Base-by-base conservation (phyloP, 1,284 basidiomycete genomes). In the Pseudomicrostroma phylloplanum region DNA sequence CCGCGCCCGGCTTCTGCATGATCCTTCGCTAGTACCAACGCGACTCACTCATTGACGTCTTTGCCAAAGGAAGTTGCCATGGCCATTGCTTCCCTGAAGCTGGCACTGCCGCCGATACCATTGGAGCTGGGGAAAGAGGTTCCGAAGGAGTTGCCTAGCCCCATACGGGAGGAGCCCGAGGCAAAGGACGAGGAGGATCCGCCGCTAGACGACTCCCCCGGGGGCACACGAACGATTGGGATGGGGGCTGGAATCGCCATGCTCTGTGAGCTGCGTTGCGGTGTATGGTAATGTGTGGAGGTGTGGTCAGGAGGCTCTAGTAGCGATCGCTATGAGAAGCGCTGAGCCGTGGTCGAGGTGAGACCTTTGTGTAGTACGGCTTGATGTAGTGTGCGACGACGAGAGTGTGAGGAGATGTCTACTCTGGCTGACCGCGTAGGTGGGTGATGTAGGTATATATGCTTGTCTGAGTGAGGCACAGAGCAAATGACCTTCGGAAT, bases 11-110 rank as follows among this genome's bases (percentile, higher is more conserved):
- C 30, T 36, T 36, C 30, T 4, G 30, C 30, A 36, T n/a, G n/a
- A 9, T 9, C 30, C 30, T 9, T 36, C 30, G 30, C 30, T 9
- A 11, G 51, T 21, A 19, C n/a, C 13, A 13, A 13, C 51, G 17
- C 15, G 51, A 54, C 51, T 54, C 51, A 54, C 51, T 54, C 51
- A 26, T 54, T 54, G n/a, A 54, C 51, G 21, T 54, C 51, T 26
- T 54, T 54, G 51, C 51, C 51, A 54, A 54, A 54, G 8, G 51
- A 54, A 3, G 51, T 54, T 17, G 51, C 51, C 51, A 54, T 54
- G 8, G 26, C 26, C 51, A 54, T 54, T 13, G 51, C 51, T 26
- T 54, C 51, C 26, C 51, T 21, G 25, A 54, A 54, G 21, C 51
- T 54, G 15, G 51, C 51, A 26, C 51, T 54, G 51, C 51, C 51